These are phyloP conservation scores for Rubroboletus satanas DNA, from an alignment of 768 basidiomycete genomes.

Conservation along the genomic window DNA sequence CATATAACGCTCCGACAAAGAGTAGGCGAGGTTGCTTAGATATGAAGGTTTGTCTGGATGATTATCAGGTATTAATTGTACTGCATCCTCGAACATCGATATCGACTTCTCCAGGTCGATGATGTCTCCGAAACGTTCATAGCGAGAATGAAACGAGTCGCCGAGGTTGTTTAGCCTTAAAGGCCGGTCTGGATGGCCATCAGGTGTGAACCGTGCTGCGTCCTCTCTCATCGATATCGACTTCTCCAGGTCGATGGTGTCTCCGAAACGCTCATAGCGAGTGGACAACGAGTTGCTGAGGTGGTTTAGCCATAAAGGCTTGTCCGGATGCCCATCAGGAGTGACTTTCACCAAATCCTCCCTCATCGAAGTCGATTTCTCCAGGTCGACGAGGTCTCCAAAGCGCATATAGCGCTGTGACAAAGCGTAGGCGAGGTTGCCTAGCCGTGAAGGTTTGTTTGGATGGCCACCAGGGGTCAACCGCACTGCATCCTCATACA, in stretches of 20 bases:
- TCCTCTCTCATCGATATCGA: too few species aligned
- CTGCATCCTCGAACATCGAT: too few species aligned
- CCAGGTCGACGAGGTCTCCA: not conserved
- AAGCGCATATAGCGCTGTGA: not conserved
- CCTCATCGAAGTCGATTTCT: not conserved
- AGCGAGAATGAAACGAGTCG: too few species aligned
- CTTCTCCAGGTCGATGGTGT: not conserved
- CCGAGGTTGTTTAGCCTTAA: not conserved
- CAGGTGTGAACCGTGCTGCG: too few species aligned
- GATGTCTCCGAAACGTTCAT: too few species aligned
- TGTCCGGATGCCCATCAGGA: not conserved
- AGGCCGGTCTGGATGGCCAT: not conserved
- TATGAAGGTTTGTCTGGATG: too few species aligned
- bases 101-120: too few species aligned
- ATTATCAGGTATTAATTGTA: too few species aligned
- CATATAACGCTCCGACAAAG: too few species aligned
- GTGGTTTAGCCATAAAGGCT: not conserved
- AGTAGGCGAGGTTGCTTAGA: too few species aligned
- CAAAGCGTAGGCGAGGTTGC: not conserved
- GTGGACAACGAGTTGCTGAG: not conserved
- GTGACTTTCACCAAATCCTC: not conserved
- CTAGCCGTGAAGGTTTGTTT: not conserved
- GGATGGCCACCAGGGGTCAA: not conserved
- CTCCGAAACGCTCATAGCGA: not conserved
- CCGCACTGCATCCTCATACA: not conserved